Evolutionary conservation across 2,329 filamentous ascomycete genomes (phyloP), one percentile per base, ranked within the genome.

Genomic region (Paracamarosporium sp.): DNA sequence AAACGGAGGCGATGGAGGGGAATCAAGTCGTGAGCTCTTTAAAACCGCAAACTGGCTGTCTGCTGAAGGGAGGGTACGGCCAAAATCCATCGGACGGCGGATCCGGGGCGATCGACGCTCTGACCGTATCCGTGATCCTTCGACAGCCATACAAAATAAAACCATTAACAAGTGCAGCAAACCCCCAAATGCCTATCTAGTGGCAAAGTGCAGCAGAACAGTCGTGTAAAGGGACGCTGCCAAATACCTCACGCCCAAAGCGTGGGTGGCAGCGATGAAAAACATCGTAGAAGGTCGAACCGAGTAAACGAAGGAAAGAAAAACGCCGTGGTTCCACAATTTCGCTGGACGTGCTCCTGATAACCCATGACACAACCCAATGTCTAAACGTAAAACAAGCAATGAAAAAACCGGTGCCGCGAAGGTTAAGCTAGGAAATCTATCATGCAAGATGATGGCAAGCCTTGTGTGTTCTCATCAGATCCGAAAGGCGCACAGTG

Each of bases 371-470:
- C 36, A 63, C 59, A 69, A 60, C 63, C 69, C 64, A 57, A 59
- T 65, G 63, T 76, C 74, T 76, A 75, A 56, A 67, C 62, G 56
- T 62, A 54, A 62, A 60, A 61, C 57, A 53, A 64, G 67, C 53
- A 66, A 67, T 57, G 67, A 64, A 64, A 68, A 58, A 59, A 66
- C 56, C 53, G 30, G 57, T 58, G 61, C 63, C 63, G 55, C 57
- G 53, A 61, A 61, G 57, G 55, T 55, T 56, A 58, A 60, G 40
- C 41, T 50, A 63, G 67, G 53, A 74, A 76, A 69, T 76, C 74
- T 76, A 76, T 74, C 69, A 73, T 76, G 73, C 73, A 75, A 68
- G 61, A 74, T 73, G 66, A 64, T 71, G 67, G 69, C 70, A 70
- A 66, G 64, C 62, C 65, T 66, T 66, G 58, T 9, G 45, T 71